These are phyloP conservation scores for Mucor ambiguus DNA, from an alignment of 371 early-diverging fungal genomes.

Conservation along the genomic window DNA sequence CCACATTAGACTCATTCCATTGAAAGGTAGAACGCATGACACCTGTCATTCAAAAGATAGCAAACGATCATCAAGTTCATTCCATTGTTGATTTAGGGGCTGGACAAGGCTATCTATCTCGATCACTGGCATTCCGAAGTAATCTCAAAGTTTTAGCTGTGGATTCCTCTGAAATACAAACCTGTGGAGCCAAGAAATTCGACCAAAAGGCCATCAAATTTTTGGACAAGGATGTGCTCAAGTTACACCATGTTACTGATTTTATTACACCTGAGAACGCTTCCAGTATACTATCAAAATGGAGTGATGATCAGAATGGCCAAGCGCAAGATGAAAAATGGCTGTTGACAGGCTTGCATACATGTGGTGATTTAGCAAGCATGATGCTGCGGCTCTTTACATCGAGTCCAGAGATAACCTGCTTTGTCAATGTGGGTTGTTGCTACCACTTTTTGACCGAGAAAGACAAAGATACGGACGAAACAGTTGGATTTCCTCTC, in stretches of 20 bases:
- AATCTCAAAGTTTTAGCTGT: constrained; percentile 78
- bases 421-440: constrained; percentile 84
- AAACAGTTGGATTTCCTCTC: constrained; percentile 52
- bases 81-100: constrained; percentile 73
- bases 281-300: constrained; percentile 44
- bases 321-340: constrained; percentile 39
- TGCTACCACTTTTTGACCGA: constrained; percentile 78
- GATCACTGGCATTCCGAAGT: constrained; percentile 72
- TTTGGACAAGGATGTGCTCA: constrained; percentile 18
- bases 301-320: constrained; percentile 24
- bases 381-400: constrained; percentile 72
- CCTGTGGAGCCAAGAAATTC: constrained; percentile 76
- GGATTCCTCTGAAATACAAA: constrained; percentile 78
- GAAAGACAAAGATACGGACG: background rate
- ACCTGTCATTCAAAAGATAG: constrained; percentile 55
- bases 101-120: constrained; percentile 79
- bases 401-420: constrained; percentile 58
- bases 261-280: constrained; percentile 56
- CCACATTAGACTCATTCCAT: background rate
- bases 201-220: constrained; percentile 53
- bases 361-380: constrained; percentile 83
- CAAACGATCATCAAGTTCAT: constrained; percentile 38
- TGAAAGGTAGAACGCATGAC: constrained; percentile 63
- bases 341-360: constrained; percentile 83
- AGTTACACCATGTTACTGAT: constrained; percentile 61